Conservation (phyloP, 1,284 basidiomycete species). For the Cryptococcus amylolentus region DNA sequence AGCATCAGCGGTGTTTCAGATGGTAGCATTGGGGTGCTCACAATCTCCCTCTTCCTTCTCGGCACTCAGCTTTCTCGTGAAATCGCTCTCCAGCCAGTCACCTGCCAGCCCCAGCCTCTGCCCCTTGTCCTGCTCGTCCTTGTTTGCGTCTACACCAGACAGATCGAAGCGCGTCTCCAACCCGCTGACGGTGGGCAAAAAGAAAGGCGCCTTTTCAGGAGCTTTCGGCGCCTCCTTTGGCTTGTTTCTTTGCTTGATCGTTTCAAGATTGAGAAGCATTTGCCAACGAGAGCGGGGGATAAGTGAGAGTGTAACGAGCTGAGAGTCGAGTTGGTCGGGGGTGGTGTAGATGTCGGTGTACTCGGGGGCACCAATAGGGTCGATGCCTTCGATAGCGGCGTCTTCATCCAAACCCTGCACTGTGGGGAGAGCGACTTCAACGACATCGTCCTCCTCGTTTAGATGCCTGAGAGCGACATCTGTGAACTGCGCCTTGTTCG, state of each 20-base stretch:
- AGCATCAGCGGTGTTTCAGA: neutral
- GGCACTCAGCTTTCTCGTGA: slow-evolving; percentile 62
- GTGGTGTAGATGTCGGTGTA: slow-evolving; percentile 69
- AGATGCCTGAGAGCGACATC: slow-evolving; percentile 79
- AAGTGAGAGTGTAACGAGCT: slow-evolving; percentile 84
- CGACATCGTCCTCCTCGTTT: slow-evolving; percentile 64
- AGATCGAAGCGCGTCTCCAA: slow-evolving; percentile 74
- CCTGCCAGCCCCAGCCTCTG: slow-evolving; percentile 58
- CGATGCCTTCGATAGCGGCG: slow-evolving; percentile 61
- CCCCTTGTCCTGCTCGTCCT: slow-evolving; percentile 49
- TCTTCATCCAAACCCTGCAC: slow-evolving; percentile 75
- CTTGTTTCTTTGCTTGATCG: slow-evolving; percentile 95
- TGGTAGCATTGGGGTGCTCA: slow-evolving; percentile 50
- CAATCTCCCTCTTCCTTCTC: slow-evolving; percentile 64
- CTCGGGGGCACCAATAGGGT: slow-evolving; percentile 58
- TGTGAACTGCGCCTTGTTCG: slow-evolving; percentile 89
- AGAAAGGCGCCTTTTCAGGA: slow-evolving; percentile 94
- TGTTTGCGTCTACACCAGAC: slow-evolving; percentile 36
- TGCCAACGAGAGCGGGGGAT: slow-evolving; percentile 94
- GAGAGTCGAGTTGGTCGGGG: slow-evolving; percentile 77
- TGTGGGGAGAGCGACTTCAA: slow-evolving; percentile 69
- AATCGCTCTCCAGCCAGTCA: slow-evolving; percentile 66
- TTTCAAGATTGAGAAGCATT: slow-evolving; percentile 90
- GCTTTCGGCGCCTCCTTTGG: slow-evolving; percentile 93
- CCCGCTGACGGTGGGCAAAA: slow-evolving; percentile 84